Conservation (phyloP, 305 asterid genomes). For the Fraxinus dipetala region DNA sequence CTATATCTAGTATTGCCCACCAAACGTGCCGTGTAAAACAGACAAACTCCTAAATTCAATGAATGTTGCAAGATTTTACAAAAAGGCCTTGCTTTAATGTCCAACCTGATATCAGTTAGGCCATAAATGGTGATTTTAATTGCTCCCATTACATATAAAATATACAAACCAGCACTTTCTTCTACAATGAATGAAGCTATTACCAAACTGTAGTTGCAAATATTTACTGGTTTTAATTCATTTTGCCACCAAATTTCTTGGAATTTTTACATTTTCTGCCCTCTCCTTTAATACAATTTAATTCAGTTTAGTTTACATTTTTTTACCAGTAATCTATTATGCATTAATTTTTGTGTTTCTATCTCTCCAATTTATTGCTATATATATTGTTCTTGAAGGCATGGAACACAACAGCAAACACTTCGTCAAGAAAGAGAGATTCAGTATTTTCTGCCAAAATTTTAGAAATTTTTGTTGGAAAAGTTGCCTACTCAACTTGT, state of each 20-base stretch:
- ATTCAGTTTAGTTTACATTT: background rate
- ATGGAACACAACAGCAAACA: background rate
- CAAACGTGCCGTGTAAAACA: background rate
- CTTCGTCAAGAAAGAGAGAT: background rate
- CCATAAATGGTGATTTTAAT: background rate
- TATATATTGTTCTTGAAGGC: background rate
- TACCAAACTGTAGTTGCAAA: background rate
- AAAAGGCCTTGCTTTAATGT: background rate
- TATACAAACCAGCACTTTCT: background rate
- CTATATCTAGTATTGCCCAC: background rate
- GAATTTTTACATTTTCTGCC: background rate
- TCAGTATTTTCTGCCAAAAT: background rate
- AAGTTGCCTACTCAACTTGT: background rate
- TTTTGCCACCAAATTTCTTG: background rate
- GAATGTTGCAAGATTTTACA: background rate
- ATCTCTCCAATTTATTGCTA: background rate
- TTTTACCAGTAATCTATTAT: background rate
- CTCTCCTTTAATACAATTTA: background rate
- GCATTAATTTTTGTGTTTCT: background rate
- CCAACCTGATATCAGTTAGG: background rate
- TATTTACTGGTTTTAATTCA: background rate
- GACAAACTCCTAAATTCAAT: background rate
- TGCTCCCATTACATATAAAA: background rate
- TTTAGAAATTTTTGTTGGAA: background rate
- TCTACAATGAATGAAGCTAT: background rate